These are phyloP conservation scores for Leucaena leucocephala DNA, from an alignment of 306 rosid genomes.

Conservation along the genomic window DNA sequence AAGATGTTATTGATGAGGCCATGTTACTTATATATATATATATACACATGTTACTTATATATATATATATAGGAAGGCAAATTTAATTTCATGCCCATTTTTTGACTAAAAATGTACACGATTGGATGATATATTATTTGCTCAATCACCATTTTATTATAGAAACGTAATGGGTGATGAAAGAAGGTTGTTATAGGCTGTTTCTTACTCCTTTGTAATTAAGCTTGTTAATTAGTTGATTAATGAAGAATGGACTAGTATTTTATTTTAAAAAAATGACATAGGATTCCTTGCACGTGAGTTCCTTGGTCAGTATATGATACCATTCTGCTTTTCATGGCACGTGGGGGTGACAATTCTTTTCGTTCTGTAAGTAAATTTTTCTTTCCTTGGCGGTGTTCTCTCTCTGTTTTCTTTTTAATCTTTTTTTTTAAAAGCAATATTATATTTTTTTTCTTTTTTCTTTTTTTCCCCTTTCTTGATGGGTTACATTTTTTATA, in stretches of 20 bases:
- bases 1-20: no score
- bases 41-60: no score
- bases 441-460: not conserved
- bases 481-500: not conserved
- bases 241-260: not conserved
- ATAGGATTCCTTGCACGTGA: slow-evolving; percentile 68
- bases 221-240: not conserved
- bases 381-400: slow-evolving; percentile 19
- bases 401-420: not conserved
- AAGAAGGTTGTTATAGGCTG: no score
- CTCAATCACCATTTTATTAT: no score
- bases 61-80: no score
- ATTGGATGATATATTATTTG: no score
- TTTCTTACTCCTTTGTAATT: no score
- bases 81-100: no score
- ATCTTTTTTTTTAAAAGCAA: not conserved
- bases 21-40: no score
- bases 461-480: not conserved
- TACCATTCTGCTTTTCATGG: slow-evolving; percentile 64
- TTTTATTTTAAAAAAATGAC: not conserved
- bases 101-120: no score
- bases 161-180: no score
- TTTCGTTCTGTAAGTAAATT: not conserved
- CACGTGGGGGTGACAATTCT: slow-evolving; percentile 50
- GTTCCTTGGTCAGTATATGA: slow-evolving; percentile 48